Conservation (phyloP, 208 protist genomes). For the Jaenimonas drosophilae region DNA sequence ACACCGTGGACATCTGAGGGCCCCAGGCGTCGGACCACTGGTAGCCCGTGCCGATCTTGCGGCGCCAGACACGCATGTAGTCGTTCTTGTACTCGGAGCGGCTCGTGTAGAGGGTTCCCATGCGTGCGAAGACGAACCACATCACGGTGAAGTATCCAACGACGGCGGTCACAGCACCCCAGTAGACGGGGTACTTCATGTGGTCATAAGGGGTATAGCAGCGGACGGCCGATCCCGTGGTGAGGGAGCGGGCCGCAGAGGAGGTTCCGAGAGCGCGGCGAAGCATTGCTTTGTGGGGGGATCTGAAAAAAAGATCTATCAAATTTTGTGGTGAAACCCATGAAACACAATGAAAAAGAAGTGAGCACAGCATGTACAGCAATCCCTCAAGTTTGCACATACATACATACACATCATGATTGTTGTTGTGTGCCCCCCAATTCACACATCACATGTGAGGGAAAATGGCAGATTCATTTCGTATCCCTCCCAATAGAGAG, state of each 20-base stretch:
- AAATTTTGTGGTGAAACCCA: too few species aligned
- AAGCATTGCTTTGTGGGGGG: slow-evolving; percentile 68
- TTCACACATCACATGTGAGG: too few species aligned
- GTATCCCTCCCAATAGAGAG: too few species aligned
- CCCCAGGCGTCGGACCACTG: slow-evolving; percentile 85
- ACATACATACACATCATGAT: too few species aligned
- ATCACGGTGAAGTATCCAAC: slow-evolving; percentile 65
- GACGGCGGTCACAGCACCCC: slow-evolving; percentile 20
- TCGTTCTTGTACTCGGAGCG: slow-evolving; percentile 70
- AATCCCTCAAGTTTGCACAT: too few species aligned
- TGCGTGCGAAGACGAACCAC: slow-evolving; percentile 60
- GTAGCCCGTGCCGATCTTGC: slow-evolving; percentile 83
- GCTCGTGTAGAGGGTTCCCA: slow-evolving; percentile 28
- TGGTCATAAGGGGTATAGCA: slow-evolving; percentile 75
- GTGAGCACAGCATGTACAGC: too few species aligned
- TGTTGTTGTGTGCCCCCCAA: too few species aligned
- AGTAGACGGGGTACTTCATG: slow-evolving; percentile 74
- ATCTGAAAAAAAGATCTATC: too few species aligned
- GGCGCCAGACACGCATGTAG: slow-evolving; percentile 73
- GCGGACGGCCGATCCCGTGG: slow-evolving; percentile 15
- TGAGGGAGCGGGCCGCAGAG: slow-evolving; percentile 17
- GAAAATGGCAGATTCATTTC: too few species aligned
- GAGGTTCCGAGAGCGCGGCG: slow-evolving; percentile 50
- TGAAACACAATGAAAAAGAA: too few species aligned
- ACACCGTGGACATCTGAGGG: slow-evolving; percentile 67